A percentile compares a stretch with the other conserved stretches of the same genome.
phyloP scores from a whole-genome alignment of 768 basidiomycete genomes.

The Boletus insuetus region DNA sequence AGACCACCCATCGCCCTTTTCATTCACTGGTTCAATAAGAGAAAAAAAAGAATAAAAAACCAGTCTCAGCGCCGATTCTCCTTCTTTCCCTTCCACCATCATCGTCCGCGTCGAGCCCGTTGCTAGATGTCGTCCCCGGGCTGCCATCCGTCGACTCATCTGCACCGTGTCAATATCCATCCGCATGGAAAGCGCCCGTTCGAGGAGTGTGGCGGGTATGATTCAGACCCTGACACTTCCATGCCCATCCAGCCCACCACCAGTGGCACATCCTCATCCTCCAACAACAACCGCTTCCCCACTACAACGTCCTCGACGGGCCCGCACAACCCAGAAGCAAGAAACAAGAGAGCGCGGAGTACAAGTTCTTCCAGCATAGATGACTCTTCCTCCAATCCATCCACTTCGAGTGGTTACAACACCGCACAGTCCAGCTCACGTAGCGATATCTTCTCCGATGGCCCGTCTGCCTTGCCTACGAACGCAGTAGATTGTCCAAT shows the following conservation, averaged over 20 bases:
- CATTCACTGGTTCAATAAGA: not conserved
- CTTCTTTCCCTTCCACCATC: conserved; percentile 16
- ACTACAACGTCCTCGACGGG: not conserved
- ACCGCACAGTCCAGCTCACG: conserved; percentile 36
- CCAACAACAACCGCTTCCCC: conserved; percentile 10
- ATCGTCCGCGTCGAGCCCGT: conserved; percentile 11
- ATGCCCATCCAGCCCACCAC: conserved; percentile 24
- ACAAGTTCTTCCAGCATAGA: conserved; percentile 46
- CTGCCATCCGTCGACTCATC: conserved; percentile 22
- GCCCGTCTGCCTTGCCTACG: conserved; percentile 8
- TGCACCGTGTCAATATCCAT: conserved; percentile 25
- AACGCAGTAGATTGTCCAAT: conserved; percentile 19
- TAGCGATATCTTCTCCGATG: conserved; percentile 28
- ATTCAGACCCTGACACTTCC: conserved; percentile 29
- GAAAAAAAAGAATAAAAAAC: conserved; percentile 5
- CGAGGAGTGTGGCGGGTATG: conserved; percentile 34
- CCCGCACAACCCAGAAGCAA: conserved; percentile 43
- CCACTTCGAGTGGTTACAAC: conserved; percentile 36
- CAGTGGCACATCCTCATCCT: conserved; percentile 29
- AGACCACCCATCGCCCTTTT: not conserved
- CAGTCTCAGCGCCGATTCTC: not conserved
- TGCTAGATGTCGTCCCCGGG: conserved; percentile 22
- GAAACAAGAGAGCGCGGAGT: conserved; percentile 59
- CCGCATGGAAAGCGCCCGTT: conserved; percentile 33
- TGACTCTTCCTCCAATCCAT: conserved; percentile 29